Conservation (phyloP, 139 green algal species). For the Edaphochlamys debaryana region DNA sequence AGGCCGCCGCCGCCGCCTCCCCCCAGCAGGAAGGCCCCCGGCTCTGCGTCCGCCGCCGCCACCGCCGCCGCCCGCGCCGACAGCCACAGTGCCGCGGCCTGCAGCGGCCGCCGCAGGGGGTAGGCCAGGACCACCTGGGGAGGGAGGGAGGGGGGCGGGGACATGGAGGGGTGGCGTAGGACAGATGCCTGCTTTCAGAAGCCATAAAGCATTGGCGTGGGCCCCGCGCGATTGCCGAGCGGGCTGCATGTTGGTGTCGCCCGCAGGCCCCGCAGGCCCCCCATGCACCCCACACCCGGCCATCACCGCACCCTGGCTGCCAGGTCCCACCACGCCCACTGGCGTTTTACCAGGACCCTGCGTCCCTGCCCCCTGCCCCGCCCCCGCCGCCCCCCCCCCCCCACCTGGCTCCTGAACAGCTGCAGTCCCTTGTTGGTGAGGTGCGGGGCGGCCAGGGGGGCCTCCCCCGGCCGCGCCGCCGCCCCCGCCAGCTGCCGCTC, state of each 20-base stretch:
- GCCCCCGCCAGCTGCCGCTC: slow-evolving; percentile 43
- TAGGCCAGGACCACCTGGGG: slow-evolving; percentile 35
- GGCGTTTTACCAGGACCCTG: too few relatives aligned
- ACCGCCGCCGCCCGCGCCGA: neutral
- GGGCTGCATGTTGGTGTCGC: too few relatives aligned
- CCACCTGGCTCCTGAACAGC: slow-evolving; percentile 40
- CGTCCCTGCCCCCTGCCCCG: too few relatives aligned
- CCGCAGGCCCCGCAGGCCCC: too few relatives aligned
- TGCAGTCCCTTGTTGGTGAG: slow-evolving; percentile 48
- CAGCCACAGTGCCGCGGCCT: slow-evolving; percentile 26
- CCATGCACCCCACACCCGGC: too few relatives aligned
- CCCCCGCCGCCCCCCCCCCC: too few relatives aligned
- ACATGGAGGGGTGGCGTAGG: too few relatives aligned
- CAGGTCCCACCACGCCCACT: too few relatives aligned
- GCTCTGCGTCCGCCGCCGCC: neutral
- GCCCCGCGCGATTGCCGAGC: too few relatives aligned
- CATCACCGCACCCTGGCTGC: too few relatives aligned
- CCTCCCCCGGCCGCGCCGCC: neutral
- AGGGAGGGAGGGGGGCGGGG: neutral
- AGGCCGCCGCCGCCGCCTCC: neutral
- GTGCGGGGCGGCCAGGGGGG: slow-evolving; percentile 19
- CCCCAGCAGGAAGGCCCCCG: neutral
- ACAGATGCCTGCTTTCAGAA: too few relatives aligned
- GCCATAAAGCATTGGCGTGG: too few relatives aligned
- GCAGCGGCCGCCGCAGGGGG: slow-evolving; percentile 33